These are phyloP conservation scores for Sporothrix brasiliensis DNA, from an alignment of 2,329 filamentous ascomycete species.

Conservation along the genomic window DNA sequence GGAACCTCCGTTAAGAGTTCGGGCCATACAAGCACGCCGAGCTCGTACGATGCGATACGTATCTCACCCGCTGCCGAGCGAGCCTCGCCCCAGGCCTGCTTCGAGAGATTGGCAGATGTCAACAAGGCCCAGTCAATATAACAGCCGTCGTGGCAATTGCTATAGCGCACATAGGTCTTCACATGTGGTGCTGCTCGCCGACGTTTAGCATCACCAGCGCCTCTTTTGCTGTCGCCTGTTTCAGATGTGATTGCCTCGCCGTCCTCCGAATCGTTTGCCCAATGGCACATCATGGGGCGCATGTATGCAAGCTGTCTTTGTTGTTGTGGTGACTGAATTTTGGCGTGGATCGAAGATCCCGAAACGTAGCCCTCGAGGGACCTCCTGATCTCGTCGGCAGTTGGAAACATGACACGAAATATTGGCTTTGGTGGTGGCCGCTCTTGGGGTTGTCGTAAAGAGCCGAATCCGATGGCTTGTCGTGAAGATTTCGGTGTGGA, in stretches of 20 bases:
- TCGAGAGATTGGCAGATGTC: slow-evolving; percentile 89
- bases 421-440: slow-evolving; percentile 45
- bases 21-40: slow-evolving; percentile 83
- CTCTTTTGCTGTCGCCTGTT: slow-evolving; percentile 37
- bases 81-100: slow-evolving; percentile 81
- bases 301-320: slow-evolving; percentile 74
- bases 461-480: neutral
- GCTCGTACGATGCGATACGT: slow-evolving; percentile 78
- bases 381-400: slow-evolving; percentile 72
- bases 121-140: slow-evolving; percentile 80
- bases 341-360: slow-evolving; percentile 80
- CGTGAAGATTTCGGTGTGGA: neutral
- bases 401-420: slow-evolving; percentile 79
- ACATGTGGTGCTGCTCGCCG: slow-evolving; percentile 79
- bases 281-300: slow-evolving; percentile 71
- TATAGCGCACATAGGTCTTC: slow-evolving; percentile 76
- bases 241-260: slow-evolving; percentile 38
- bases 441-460: slow-evolving; percentile 18
- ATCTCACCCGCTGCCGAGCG: slow-evolving; percentile 61
- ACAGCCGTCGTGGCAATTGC: slow-evolving; percentile 39
- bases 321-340: slow-evolving; percentile 70
- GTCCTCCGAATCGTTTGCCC: slow-evolving; percentile 63
- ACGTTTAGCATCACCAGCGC: slow-evolving; percentile 57
- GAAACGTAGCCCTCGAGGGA: slow-evolving; percentile 78
- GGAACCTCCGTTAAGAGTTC: slow-evolving; percentile 52